Evolutionary conservation across 139 green algal genomes (phyloP).

Genomic region (Zygnema circumcarinatum): DNA sequence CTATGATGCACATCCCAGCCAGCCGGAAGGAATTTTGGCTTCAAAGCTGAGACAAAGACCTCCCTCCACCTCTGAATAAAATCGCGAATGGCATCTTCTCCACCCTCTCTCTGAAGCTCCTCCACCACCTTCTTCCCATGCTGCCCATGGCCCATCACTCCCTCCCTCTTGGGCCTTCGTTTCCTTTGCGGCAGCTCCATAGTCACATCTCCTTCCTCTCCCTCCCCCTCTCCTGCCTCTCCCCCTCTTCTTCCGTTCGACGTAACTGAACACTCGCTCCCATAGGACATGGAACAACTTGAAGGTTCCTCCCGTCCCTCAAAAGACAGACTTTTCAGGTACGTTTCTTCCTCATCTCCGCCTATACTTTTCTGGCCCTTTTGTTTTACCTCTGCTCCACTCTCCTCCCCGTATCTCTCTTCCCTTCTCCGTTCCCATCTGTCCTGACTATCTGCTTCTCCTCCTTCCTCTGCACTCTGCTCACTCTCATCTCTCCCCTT

Average conservation of each 20-base stretch:
- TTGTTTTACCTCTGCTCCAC: background rate
- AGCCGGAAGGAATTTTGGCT: constrained; percentile 40
- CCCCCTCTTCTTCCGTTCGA: background rate
- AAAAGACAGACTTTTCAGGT: too few species aligned
- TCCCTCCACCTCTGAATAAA: constrained; percentile 48
- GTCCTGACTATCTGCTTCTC: too few species aligned
- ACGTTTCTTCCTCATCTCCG: background rate
- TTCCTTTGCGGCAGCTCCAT: background rate
- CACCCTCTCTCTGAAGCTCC: constrained; percentile 22
- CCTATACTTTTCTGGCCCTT: background rate
- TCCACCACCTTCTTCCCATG: constrained; percentile 45
- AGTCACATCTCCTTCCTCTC: background rate
- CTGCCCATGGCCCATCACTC: constrained; percentile 33
- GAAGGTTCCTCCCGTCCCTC: background rate
- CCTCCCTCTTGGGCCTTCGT: background rate
- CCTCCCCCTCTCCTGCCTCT: background rate
- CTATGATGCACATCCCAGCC: constrained; percentile 55
- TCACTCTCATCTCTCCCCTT: background rate
- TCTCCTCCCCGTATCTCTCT: background rate
- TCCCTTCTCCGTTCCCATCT: background rate
- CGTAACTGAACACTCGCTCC: too few species aligned
- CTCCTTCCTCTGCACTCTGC: background rate
- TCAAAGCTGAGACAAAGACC: constrained; percentile 45
- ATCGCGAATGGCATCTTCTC: constrained; percentile 37
- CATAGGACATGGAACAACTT: too few species aligned